A percentile compares a stretch with the other conserved stretches of the same genome.
phyloP scores from a whole-genome alignment of 108 stramenopile genomes.

The Pseudonitzschia multiseries region DNA sequence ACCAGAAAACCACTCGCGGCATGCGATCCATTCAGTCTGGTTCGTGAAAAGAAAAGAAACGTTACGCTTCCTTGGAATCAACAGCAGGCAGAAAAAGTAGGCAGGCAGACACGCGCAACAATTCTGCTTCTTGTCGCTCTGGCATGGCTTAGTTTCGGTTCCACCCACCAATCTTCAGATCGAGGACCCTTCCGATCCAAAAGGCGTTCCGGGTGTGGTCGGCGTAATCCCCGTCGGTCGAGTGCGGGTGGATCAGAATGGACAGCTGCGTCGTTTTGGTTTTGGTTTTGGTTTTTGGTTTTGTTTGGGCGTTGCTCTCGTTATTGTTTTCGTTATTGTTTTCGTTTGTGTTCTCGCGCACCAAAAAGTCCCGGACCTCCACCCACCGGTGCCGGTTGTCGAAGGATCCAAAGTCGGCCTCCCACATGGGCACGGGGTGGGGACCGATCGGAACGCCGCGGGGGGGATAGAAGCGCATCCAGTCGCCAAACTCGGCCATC shows the following conservation, averaged over 20 bases:
- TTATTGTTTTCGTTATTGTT: too few relatives aligned
- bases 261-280: background rate
- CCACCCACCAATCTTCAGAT: slow-evolving; percentile 18
- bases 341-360: background rate
- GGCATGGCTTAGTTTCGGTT: too few relatives aligned
- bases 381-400: slow-evolving; percentile 6
- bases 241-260: slow-evolving; percentile 27
- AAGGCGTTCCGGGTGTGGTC: slow-evolving; percentile 24
- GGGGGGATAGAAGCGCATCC: slow-evolving; percentile 28
- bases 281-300: too few relatives aligned
- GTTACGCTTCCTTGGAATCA: too few relatives aligned
- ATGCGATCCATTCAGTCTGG: too few relatives aligned
- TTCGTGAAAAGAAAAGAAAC: too few relatives aligned
- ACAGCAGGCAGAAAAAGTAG: too few relatives aligned
- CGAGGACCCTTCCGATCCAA: slow-evolving; percentile 16
- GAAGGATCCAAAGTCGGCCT: slow-evolving; percentile 28
- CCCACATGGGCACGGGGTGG: slow-evolving; percentile 32
- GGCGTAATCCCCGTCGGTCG: slow-evolving; percentile 24
- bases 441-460: slow-evolving; percentile 19
- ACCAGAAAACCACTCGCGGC: too few relatives aligned
- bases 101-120: too few relatives aligned
- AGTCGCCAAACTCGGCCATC: background rate
- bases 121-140: too few relatives aligned
- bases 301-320: too few relatives aligned
- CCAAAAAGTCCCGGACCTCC: slow-evolving; percentile 13